These are phyloP conservation scores for Dictyostelium intermedium DNA, from an alignment of 78 protist species.

Conservation along the genomic window DNA sequence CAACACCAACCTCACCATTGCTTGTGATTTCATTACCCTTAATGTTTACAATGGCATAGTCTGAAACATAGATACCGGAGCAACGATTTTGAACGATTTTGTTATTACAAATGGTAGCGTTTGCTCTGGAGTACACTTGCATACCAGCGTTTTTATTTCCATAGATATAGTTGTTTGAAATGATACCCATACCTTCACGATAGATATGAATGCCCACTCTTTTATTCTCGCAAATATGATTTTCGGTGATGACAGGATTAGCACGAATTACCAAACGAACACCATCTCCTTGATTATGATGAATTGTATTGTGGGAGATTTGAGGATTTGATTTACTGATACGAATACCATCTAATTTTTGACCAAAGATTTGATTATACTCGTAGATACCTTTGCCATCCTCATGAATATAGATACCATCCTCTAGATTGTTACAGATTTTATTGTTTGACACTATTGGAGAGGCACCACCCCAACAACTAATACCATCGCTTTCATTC, in stretches of 20 bases:
- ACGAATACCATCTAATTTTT: conserved; percentile 70
- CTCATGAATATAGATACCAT: conserved; percentile 72
- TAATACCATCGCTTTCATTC: conserved; percentile 70
- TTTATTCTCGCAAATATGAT: conserved; percentile 73
- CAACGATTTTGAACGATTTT: conserved; percentile 58
- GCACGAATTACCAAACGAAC: conserved; percentile 57
- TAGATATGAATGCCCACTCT: conserved; percentile 74
- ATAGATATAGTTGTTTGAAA: conserved; percentile 60
- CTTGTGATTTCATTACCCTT: conserved; percentile 52
- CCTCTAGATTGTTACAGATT: conserved; percentile 66
- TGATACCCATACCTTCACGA: conserved; percentile 74
- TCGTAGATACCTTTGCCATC: conserved; percentile 77
- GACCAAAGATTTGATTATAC: conserved; percentile 69
- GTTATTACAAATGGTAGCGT: conserved; percentile 61
- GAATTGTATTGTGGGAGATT: conserved; percentile 52
- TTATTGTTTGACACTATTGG: conserved; percentile 61
- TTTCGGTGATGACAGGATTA: conserved; percentile 63
- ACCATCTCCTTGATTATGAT: conserved; percentile 80
- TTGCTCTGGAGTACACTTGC: conserved; percentile 69
- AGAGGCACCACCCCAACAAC: conserved; percentile 79
- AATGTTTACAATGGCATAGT: conserved; percentile 72
- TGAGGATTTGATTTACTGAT: conserved; percentile 66
- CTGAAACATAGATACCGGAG: conserved; percentile 67
- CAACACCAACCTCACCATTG: conserved; percentile 79
- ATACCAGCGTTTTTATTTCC: conserved; percentile 73